These are phyloP conservation scores for Senna tora DNA, from an alignment of 306 rosid species.

Conservation along the genomic window DNA sequence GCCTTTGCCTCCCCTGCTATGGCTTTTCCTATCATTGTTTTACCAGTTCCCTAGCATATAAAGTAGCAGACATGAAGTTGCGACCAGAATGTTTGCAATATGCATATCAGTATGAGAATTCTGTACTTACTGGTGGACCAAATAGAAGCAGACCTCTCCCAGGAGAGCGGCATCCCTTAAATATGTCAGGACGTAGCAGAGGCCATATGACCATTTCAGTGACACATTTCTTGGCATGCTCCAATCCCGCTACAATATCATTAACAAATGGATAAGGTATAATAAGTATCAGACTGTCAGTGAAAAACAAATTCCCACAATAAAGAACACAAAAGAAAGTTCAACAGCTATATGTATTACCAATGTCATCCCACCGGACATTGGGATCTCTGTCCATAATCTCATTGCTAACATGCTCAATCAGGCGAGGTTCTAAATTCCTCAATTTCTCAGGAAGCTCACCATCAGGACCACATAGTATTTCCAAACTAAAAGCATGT, in stretches of 20 bases:
- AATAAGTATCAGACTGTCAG: conserved; percentile 43
- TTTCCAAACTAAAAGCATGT: conserved; percentile 69
- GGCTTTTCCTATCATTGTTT: conserved; percentile 99
- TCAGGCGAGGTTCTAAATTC: conserved; percentile 94
- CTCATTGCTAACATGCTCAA: conserved; percentile 96
- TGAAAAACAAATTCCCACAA: conserved; percentile 21
- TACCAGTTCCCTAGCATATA: conserved; percentile 86
- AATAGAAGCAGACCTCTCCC: conserved; percentile 95
- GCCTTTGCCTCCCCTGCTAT: conserved; percentile 99
- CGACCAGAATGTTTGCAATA: conserved; percentile 31
- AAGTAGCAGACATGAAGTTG: conserved; percentile 29
- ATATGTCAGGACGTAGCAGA: conserved; percentile 84
- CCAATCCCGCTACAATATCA: conserved; percentile 74
- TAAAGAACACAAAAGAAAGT: conserved; percentile 35
- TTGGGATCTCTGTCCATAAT: conserved; percentile 94
- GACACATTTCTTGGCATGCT: conserved; percentile 86
- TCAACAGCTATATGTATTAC: conserved; percentile 49
- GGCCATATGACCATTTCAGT: conserved; percentile 95
- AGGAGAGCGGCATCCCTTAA: conserved; percentile 92
- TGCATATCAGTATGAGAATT: conserved; percentile 33
- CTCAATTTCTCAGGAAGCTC: conserved; percentile 99
- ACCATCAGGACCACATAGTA: conserved; percentile 92
- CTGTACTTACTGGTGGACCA: conserved; percentile 90
- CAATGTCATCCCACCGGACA: conserved; percentile 85
- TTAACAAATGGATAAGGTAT: conserved; percentile 11